A percentile compares a stretch with the other conserved stretches of the same genome.
phyloP scores from a whole-genome alignment of 495 filamentous ascomycete species.

The Podospora pseudoanserina region DNA sequence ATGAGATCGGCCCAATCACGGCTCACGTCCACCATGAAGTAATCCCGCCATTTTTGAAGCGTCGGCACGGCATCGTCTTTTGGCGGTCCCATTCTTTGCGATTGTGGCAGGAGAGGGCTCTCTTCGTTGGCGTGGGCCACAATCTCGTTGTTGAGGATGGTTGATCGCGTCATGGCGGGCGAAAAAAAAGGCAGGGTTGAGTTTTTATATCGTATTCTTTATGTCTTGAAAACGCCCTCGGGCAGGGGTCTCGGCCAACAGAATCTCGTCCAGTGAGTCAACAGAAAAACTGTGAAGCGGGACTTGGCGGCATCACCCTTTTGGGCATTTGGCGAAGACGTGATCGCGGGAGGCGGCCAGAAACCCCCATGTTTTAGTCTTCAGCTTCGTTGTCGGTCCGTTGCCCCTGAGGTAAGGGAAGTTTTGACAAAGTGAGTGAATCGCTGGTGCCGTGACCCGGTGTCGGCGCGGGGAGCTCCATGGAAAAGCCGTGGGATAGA shows the following conservation, averaged over 20 bases:
- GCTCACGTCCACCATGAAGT: conserved; percentile 49
- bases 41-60: conserved; percentile 30
- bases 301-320: background rate
- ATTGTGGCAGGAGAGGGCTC: conserved; percentile 33
- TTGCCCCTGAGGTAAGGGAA: background rate
- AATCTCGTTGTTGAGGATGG: background rate
- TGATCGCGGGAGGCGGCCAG: background rate
- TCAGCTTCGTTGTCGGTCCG: background rate
- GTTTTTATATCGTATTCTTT: background rate
- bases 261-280: background rate
- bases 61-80: conserved; percentile 13
- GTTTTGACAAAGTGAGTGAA: no score
- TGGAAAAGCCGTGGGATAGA: background rate
- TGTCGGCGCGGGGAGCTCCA: background rate
- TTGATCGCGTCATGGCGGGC: background rate
- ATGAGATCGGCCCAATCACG: conserved; percentile 57
- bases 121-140: conserved; percentile 34
- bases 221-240: background rate
- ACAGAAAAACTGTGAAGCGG: background rate
- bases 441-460: background rate
- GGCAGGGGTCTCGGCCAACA: background rate
- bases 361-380: background rate
- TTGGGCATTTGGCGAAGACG: background rate
- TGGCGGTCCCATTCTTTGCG: conserved; percentile 8
- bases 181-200: background rate